Evolutionary conservation across 108 stramenopile genomes (phyloP).

Genomic region (Parmales sp.): DNA sequence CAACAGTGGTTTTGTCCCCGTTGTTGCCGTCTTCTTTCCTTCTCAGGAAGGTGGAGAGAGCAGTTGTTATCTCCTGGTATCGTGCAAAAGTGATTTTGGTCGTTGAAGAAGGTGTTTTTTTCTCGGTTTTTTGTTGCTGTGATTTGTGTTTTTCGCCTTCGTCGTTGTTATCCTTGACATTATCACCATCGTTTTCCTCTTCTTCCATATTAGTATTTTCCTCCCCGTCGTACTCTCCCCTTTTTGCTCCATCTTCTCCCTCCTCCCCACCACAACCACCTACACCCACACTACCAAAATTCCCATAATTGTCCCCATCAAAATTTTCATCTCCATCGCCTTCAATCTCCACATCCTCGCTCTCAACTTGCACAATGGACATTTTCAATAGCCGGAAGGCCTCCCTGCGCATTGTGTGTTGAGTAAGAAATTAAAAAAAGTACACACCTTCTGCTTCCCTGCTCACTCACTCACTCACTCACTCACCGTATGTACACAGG

Average conservation of each 20-base stretch:
- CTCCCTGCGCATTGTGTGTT: conserved; percentile 41
- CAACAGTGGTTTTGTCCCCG: conserved; percentile 57
- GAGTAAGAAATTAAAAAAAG: background rate
- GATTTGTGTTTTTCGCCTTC: conserved; percentile 25
- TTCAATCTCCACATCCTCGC: conserved; percentile 86
- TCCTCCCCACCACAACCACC: too few species aligned
- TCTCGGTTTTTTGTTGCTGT: conserved; percentile 30
- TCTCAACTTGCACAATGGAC: conserved; percentile 93
- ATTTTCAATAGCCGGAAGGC: conserved; percentile 87
- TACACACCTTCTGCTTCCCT: background rate
- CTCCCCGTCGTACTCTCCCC: conserved; percentile 2
- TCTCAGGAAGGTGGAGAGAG: conserved; percentile 75
- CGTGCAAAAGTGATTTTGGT: conserved; percentile 88
- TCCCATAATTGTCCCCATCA: too few species aligned
- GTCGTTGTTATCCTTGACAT: conserved; percentile 25
- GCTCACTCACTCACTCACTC: background rate
- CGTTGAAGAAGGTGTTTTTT: conserved; percentile 59
- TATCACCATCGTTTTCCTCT: conserved; percentile 22
- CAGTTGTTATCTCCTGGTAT: conserved; percentile 82
- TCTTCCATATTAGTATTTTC: conserved; percentile 4
- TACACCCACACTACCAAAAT: too few species aligned
- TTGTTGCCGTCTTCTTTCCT: conserved; percentile 64
- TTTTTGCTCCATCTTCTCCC: conserved; percentile 19
- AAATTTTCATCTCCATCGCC: conserved; percentile 62
- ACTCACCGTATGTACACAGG: conserved; percentile 86